These are phyloP conservation scores for Rhamnella rubrinervis DNA, from an alignment of 331 rosid species.

Conservation along the genomic window DNA sequence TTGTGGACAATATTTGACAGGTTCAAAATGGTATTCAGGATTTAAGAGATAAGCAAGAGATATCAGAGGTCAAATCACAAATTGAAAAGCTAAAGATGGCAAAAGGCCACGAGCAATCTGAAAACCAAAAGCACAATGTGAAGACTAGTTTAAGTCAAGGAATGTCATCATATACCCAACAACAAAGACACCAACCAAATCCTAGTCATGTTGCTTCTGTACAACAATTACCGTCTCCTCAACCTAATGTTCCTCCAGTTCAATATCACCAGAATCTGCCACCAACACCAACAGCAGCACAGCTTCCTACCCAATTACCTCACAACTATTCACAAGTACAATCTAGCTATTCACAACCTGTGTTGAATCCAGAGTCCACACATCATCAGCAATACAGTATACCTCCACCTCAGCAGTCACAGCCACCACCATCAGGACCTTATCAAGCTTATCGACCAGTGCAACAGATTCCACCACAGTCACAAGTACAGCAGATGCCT, in stretches of 20 bases:
- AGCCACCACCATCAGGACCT: slow-evolving; percentile 19
- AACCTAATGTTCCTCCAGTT: slow-evolving; percentile 17
- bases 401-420: slow-evolving; percentile 27
- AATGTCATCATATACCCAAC: slow-evolving; percentile 11
- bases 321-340: slow-evolving; percentile 23
- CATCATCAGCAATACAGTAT: slow-evolving; percentile 21
- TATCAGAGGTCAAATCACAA: slow-evolving; percentile 30
- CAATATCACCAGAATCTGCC: slow-evolving; percentile 19
- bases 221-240: slow-evolving; percentile 18
- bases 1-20: slow-evolving; percentile 4
- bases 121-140: slow-evolving; percentile 14
- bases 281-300: slow-evolving; percentile 12
- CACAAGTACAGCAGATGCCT: slow-evolving; percentile 23
- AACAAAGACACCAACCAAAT: slow-evolving; percentile 24
- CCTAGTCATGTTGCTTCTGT: slow-evolving; percentile 18
- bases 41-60: slow-evolving; percentile 42
- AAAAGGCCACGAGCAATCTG: slow-evolving; percentile 15
- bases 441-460: slow-evolving; percentile 22
- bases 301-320: slow-evolving; percentile 17
- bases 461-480: slow-evolving; percentile 16
- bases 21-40: slow-evolving; percentile 36
- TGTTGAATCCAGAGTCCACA: slow-evolving; percentile 19
- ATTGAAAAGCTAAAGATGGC: slow-evolving; percentile 35
- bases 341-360: slow-evolving; percentile 22
- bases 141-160: slow-evolving; percentile 16